These are phyloP conservation scores for Tricholomella constricta DNA, from an alignment of 768 basidiomycete species.

Conservation along the genomic window DNA sequence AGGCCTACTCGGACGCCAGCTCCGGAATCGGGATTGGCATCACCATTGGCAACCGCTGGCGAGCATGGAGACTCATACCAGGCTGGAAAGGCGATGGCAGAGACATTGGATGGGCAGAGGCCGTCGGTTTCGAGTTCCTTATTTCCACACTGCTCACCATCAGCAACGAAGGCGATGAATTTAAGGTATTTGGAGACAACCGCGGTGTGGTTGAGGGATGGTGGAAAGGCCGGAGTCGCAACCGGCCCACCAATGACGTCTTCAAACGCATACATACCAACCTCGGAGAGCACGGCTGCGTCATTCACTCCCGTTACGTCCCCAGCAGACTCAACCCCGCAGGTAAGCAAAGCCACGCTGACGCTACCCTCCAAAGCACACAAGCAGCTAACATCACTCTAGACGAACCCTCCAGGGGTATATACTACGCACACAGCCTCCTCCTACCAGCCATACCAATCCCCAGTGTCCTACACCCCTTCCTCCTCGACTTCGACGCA, in stretches of 20 bases:
- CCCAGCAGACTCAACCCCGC: conserved; percentile 32
- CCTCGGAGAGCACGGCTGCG: not conserved
- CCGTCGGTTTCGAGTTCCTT: conserved; percentile 40
- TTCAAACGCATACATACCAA: conserved; percentile 24
- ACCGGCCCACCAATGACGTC: conserved; percentile 27
- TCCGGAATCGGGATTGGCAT: conserved; percentile 36
- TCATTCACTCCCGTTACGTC: conserved; percentile 26
- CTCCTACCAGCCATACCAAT: conserved; percentile 12
- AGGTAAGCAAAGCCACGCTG: too few species aligned
- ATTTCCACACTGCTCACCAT: conserved; percentile 17
- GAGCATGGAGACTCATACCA: conserved; percentile 34
- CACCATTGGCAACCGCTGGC: conserved; percentile 29
- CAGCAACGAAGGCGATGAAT: not conserved
- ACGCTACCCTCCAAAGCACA: too few species aligned
- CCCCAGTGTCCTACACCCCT: not conserved
- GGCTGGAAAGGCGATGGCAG: conserved; percentile 30
- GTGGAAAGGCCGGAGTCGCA: conserved; percentile 39
- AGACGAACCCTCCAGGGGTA: conserved; percentile 36
- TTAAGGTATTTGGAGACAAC: conserved; percentile 40
- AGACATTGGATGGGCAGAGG: conserved; percentile 51
- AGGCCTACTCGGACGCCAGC: conserved; percentile 46
- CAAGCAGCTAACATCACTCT: too few species aligned
- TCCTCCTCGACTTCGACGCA: conserved; percentile 2
- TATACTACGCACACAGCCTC: conserved; percentile 6
- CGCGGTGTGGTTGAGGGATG: conserved; percentile 42